Evolutionary conservation across 2,329 filamentous ascomycete genomes (phyloP).

Genomic region (Amphichorda felina): DNA sequence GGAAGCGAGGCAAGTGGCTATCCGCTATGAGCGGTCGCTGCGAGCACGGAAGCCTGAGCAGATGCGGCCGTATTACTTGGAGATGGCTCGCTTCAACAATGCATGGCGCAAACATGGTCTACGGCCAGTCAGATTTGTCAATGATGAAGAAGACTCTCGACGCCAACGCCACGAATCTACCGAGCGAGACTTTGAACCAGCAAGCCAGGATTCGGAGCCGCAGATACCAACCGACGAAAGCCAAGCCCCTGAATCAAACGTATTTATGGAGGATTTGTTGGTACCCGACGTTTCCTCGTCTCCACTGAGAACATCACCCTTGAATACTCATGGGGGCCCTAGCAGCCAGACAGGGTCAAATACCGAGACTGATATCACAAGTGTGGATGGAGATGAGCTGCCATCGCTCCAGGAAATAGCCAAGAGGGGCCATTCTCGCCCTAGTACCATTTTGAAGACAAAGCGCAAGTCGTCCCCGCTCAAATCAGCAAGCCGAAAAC

Average conservation of each 20-base stretch:
- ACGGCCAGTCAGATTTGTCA: constrained; percentile 34
- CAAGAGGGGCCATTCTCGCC: not conserved
- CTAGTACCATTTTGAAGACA: constrained; percentile 4
- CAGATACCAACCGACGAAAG: constrained; percentile 22
- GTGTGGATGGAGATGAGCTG: constrained; percentile 22
- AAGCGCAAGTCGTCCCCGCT: not conserved
- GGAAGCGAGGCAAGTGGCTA: constrained; percentile 10
- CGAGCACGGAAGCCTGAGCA: constrained; percentile 49
- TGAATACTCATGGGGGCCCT: constrained; percentile 9
- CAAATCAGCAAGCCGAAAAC: not conserved
- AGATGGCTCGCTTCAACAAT: constrained; percentile 41
- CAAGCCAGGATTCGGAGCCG: constrained; percentile 29
- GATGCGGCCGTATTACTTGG: constrained; percentile 45
- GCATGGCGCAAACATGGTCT: constrained; percentile 42
- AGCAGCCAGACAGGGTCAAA: constrained; percentile 22
- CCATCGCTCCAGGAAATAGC: constrained; percentile 17
- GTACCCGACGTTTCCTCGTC: constrained; percentile 13
- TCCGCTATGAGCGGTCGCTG: constrained; percentile 34
- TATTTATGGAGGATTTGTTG: constrained; percentile 9
- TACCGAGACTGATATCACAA: constrained; percentile 24
- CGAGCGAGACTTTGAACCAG: constrained; percentile 38
- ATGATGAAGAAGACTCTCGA: constrained; percentile 13
- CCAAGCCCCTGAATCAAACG: constrained; percentile 12
- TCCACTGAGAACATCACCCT: constrained; percentile 14
- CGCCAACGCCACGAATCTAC: constrained; percentile 34